Base-by-base conservation (phyloP, 2,329 filamentous ascomycete species). In the Xylaria sp. region DNA sequence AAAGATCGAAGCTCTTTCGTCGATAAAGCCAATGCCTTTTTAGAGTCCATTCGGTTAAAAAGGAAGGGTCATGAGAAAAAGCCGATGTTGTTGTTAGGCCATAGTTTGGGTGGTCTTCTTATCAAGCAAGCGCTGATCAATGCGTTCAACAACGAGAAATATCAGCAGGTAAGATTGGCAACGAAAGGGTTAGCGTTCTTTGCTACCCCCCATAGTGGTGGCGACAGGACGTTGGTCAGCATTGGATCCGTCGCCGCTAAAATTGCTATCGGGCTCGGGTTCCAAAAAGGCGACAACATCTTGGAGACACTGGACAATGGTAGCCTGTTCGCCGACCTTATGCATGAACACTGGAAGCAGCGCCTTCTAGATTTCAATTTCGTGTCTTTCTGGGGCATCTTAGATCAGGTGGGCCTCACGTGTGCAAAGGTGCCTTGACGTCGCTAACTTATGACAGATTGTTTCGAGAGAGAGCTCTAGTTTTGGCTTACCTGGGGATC, bases 41-140 rank as follows among this genome's bases (percentile, higher is more conserved):
- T 76, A 12, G 71, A 75, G 57, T 63, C 52, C 0, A 73, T 76
- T 13, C 9, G 57, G 28, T 2, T 32, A 36, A 66, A 52, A 56
- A 56, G 7, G 60, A 71, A 61, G 64, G 72, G 48, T 2, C 52
- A 70, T 9, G 70, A 64, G 4, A n/a, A 53, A 7, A 66, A 70
- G 25, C 70, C 72, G 3, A 70, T 75, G 28, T 28, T 74, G 10
- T 65, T 76, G 23, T 13, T 74, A 7, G 64, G 68, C 2, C 74
- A 76, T 63, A 73, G 72, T 48, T 43, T 75, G 46, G 74, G 74
- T 25, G 73, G 72, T 0, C 45, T 74, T 7, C 53, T 76, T n/a
- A 70, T 77, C 10, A 74, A 76, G 68, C 75, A 76, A 61, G 76
- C 74, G 1, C 50, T 77, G 30, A 71, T 77, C 43, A 76, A 76